Percentiles rank a stretch among this genome's conserved stretches.
Evolutionary conservation across 495 filamentous ascomycete species (phyloP).

Genomic region (Lasiosphaeria miniovina): DNA sequence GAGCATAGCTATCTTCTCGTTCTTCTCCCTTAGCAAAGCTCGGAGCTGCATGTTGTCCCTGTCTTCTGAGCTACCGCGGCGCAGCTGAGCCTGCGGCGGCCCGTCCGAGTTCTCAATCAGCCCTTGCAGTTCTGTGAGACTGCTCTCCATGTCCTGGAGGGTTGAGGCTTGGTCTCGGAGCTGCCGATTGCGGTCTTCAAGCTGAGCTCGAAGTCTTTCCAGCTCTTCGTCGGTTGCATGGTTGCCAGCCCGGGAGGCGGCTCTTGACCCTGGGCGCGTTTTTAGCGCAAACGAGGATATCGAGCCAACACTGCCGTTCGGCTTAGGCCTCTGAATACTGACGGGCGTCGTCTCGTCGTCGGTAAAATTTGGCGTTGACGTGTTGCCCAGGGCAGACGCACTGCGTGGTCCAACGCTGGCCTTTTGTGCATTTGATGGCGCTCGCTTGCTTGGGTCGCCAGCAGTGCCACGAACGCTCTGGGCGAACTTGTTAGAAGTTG

Average conservation of each 20-base stretch:
- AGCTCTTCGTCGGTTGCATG: conserved; percentile 61
- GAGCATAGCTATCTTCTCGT: conserved; percentile 89
- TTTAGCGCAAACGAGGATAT: conserved; percentile 47
- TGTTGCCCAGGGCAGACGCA: conserved; percentile 48
- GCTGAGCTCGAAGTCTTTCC: conserved; percentile 60
- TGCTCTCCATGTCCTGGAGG: conserved; percentile 81
- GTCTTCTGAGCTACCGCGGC: conserved; percentile 63
- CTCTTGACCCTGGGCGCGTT: conserved; percentile 48
- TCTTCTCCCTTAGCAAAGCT: conserved; percentile 83
- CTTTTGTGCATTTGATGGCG: conserved; percentile 44
- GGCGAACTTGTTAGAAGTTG: conserved; percentile 63
- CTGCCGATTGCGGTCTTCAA: conserved; percentile 82
- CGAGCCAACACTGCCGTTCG: conserved; percentile 45
- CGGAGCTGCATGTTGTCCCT: conserved; percentile 76
- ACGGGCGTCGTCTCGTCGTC: conserved; percentile 61
- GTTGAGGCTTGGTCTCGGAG: conserved; percentile 80
- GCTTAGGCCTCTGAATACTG: conserved; percentile 50
- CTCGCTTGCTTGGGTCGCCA: conserved; percentile 55
- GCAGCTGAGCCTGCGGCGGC: conserved; percentile 32
- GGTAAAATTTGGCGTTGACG: conserved; percentile 36
- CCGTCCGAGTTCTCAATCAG: conserved; percentile 56
- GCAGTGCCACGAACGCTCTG: conserved; percentile 59
- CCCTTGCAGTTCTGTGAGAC: conserved; percentile 69
- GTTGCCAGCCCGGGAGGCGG: conserved; percentile 28
- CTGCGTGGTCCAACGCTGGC: conserved; percentile 53